phyloP scores from a whole-genome alignment of 169 alveolate species.

The Eimeria sp. region DNA sequence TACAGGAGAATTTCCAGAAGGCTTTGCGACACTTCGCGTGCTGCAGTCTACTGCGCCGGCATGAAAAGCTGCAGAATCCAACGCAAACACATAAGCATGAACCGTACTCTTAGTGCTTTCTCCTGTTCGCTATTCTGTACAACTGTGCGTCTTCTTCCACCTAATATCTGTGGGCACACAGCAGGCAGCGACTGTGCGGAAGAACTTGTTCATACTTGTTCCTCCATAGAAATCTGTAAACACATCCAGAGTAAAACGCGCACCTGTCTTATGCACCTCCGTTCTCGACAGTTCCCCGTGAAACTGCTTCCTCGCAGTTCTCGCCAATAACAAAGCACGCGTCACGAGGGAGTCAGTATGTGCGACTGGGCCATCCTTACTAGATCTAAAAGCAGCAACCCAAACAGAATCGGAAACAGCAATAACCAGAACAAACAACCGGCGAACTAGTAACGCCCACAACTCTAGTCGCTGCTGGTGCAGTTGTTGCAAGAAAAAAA shows the following conservation, averaged over 20 bases:
- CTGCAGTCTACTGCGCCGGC: slow-evolving; percentile 11
- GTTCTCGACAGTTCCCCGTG: neutral
- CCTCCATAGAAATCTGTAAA: neutral
- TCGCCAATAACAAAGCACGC: slow-evolving; percentile 49
- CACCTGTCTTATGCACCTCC: slow-evolving; percentile 1
- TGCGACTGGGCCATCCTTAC: neutral
- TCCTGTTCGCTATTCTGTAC: neutral
- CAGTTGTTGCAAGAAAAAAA: neutral
- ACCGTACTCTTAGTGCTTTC: neutral
- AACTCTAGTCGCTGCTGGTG: neutral
- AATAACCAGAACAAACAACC: neutral
- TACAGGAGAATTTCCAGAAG: neutral
- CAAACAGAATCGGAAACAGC: neutral
- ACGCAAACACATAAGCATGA: neutral
- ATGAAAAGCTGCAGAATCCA: neutral
- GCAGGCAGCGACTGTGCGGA: too few relatives aligned
- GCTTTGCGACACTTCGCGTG: neutral
- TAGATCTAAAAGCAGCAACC: slow-evolving; percentile 13
- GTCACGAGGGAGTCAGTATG: slow-evolving; percentile 45
- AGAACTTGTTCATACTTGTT: neutral
- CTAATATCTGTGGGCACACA: neutral
- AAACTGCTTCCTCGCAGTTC: slow-evolving; percentile 35
- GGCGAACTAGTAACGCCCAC: neutral
- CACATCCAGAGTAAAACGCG: neutral
- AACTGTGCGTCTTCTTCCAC: neutral